phyloP scores from a whole-genome alignment of 1,139 yeast genomes.

The Keqinozyma sinolaborantium region DNA sequence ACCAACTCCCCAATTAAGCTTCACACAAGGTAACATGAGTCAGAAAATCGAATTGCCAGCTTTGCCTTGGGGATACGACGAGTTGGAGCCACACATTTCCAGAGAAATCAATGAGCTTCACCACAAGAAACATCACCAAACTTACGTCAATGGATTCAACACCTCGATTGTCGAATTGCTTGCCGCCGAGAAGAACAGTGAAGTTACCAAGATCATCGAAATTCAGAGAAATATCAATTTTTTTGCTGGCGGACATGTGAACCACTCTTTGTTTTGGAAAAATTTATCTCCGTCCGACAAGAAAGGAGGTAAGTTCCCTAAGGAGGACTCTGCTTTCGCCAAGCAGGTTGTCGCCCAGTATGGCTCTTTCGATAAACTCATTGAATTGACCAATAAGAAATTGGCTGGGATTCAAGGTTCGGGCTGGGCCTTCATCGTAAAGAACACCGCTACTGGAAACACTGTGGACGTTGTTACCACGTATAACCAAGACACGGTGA shows the following conservation, averaged over 20 bases:
- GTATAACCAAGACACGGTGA: conserved; percentile 86
- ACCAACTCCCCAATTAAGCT: too few relatives aligned
- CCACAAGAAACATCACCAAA: conserved; percentile 92
- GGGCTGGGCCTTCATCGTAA: conserved; percentile 96
- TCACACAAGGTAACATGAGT: background rate
- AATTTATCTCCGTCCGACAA: conserved; percentile 75
- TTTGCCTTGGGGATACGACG: conserved; percentile 82
- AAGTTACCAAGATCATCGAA: conserved; percentile 63
- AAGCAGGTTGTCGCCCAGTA: conserved; percentile 63
- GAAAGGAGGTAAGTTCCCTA: conserved; percentile 84
- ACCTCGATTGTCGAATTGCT: conserved; percentile 74
- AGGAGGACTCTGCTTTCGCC: conserved; percentile 56
- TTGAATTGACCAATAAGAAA: conserved; percentile 64
- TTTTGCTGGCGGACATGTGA: conserved; percentile 93
- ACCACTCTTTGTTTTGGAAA: conserved; percentile 89
- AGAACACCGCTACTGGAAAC: conserved; percentile 75
- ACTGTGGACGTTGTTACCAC: conserved; percentile 82
- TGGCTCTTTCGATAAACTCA: conserved; percentile 77
- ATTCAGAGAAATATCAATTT: conserved; percentile 82
- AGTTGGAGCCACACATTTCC: conserved; percentile 86
- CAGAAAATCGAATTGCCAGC: conserved; percentile 74
- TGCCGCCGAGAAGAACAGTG: conserved; percentile 66
- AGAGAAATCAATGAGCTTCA: conserved; percentile 89
- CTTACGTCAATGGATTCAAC: conserved; percentile 88
- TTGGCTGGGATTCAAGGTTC: conserved; percentile 95